A percentile compares a stretch with the other conserved stretches of the same genome.
Conservation (phyloP, 2,329 filamentous ascomycete species). For the Calonectria ilicicola region DNA sequence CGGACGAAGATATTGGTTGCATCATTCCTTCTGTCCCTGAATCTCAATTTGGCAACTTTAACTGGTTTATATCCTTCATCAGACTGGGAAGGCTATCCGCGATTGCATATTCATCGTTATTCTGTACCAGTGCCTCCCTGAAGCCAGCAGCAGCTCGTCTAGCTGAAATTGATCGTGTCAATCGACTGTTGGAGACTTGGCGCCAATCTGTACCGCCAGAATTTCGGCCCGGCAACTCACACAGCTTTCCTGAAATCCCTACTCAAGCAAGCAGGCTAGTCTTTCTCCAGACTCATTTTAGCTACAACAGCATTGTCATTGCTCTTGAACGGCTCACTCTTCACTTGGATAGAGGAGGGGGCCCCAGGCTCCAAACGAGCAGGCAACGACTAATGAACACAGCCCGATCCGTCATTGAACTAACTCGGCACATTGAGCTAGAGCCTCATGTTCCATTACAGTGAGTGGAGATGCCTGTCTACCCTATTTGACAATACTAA, state of each 20-base stretch:
- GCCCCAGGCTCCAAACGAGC: background rate
- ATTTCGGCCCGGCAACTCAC: background rate
- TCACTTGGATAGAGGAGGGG: background rate
- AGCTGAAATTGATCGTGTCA: background rate
- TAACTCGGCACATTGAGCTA: slow-evolving; percentile 49
- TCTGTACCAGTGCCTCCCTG: slow-evolving; percentile 48
- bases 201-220: background rate
- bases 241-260: background rate
- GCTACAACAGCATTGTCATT: background rate
- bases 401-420: slow-evolving; percentile 47
- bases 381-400: slow-evolving; percentile 35
- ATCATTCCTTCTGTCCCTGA: slow-evolving; percentile 48
- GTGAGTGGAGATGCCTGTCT: slow-evolving; percentile 34
- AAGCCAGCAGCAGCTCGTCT: slow-evolving; percentile 26
- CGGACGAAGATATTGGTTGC: slow-evolving; percentile 52
- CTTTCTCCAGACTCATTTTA: background rate
- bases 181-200: background rate
- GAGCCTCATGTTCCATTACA: slow-evolving; percentile 48
- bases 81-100: slow-evolving; percentile 48
- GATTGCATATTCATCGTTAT: slow-evolving; percentile 47
- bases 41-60: slow-evolving; percentile 45
- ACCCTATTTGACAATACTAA: background rate
- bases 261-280: background rate
- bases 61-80: slow-evolving; percentile 50
- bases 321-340: background rate